Evolutionary conservation across 768 basidiomycete genomes (phyloP), one percentile per base, ranked within the genome.

Genomic region (Russula earlei): DNA sequence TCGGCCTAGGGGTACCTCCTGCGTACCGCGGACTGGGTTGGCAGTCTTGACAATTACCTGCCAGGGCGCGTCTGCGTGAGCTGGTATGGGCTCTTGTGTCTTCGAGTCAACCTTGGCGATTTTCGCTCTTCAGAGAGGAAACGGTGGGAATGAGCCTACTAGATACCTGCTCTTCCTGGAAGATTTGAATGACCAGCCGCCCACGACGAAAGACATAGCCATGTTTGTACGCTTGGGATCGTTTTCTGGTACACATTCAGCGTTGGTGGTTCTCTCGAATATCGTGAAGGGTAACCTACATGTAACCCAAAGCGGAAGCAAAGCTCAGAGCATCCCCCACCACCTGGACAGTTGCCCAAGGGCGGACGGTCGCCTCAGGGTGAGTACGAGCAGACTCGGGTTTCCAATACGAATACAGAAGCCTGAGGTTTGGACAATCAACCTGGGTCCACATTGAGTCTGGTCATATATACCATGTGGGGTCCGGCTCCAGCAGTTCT

Each of bases 41-140:
- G 87, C 85, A 1, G 89, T 89, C 67, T 87, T 90, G 48, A 90
- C 88, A 71, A 91, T 86, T 36, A 92, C 87, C 66, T 91, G 85
- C 89, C 89, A 92, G 5, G 88, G 74, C 0, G 87, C 87, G 62
- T 87, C 87, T 8, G 81, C 70, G 53, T 87, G 85, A n/a, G 85
- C 85, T 36, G 85, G 83, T 43, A 83, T 83, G 0, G 86, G 83
- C 61, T 83, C 80, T 51, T 83, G 83, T 5, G 86, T 88, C 68
- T 79, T 85, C 0, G 79, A 77, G 63, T 90, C 86, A 33, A 85
- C 78, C 87, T 91, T 56, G 11, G 40, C 42, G 44, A 52, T 27
- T 25, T 33, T 33, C 15, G n/a, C 10, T 49, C 14, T 49, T 45
- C 36, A 47, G 36, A 20, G 38, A 12, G 25, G 46, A 42, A 33